These are phyloP conservation scores for Talaromyces ruber DNA, from an alignment of 495 filamentous ascomycete species.

Conservation along the genomic window DNA sequence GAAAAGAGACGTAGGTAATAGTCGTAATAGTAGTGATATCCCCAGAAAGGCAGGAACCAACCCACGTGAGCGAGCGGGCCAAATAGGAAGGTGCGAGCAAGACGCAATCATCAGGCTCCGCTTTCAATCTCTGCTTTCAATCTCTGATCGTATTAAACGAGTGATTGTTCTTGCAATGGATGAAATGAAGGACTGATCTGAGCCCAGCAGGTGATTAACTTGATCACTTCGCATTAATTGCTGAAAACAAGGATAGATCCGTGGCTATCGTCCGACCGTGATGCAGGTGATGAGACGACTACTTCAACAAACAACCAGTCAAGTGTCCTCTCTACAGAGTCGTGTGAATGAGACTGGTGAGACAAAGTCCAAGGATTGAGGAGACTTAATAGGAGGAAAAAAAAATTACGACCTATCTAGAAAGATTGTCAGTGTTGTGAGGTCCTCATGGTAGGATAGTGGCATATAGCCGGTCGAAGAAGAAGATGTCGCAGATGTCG, in stretches of 20 bases:
- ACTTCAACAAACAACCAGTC: background rate
- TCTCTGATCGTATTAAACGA: background rate
- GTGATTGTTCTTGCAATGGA: no score
- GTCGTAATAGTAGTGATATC: no score
- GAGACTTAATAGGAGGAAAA: no score
- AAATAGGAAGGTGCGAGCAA: background rate
- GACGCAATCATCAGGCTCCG: background rate
- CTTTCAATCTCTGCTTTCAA: background rate
- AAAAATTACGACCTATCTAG: no score
- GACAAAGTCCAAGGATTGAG: no score
- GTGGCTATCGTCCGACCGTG: background rate
- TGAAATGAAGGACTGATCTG: background rate
- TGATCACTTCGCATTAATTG: background rate
- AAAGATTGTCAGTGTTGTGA: no score
- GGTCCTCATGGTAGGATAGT: slow-evolving; percentile 42
- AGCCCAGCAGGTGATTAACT: background rate
- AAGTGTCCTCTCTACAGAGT: no score
- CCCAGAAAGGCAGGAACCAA: background rate
- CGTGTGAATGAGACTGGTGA: no score
- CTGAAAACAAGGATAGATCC: background rate
- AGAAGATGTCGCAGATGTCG: slow-evolving; percentile 60
- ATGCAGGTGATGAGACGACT: background rate
- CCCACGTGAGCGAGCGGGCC: background rate
- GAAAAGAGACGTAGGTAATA: background rate
- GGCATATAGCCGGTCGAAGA: slow-evolving; percentile 65